These are phyloP conservation scores for Xylaria cubensis DNA, from an alignment of 495 filamentous ascomycete genomes.

Conservation along the genomic window DNA sequence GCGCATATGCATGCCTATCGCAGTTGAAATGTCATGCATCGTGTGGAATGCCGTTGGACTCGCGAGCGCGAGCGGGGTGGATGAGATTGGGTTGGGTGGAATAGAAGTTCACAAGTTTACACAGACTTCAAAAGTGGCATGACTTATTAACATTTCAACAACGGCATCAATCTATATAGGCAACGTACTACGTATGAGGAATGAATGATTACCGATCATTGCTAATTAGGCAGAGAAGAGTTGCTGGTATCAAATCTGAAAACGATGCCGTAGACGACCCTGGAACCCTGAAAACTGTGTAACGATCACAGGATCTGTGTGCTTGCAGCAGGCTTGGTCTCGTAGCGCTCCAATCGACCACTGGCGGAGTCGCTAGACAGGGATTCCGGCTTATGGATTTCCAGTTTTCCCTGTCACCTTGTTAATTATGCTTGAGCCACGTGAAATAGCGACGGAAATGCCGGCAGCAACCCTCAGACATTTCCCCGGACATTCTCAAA, in stretches of 20 bases:
- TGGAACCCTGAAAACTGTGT: constrained; percentile 2
- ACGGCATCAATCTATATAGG: not conserved
- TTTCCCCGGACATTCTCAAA: constrained; percentile 7
- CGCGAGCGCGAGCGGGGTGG: not conserved
- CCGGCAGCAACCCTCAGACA: constrained; percentile 7
- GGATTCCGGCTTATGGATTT: constrained; percentile 15
- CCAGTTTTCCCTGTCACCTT: constrained; percentile 3
- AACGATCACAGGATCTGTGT: constrained; percentile 12
- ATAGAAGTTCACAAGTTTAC: too few relatives aligned
- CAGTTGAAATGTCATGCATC: constrained; percentile 23
- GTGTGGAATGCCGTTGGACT: constrained; percentile 9
- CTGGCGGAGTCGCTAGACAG: constrained; percentile 4
- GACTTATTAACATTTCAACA: not conserved
- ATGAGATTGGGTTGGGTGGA: not conserved
- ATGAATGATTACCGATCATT: not conserved
- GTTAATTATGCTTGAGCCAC: constrained; percentile 21
- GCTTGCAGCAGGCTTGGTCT: constrained; percentile 3
- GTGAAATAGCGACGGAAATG: constrained; percentile 22
- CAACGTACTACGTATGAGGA: not conserved
- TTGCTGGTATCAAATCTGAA: constrained; percentile 12
- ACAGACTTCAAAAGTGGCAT: not conserved
- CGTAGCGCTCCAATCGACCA: not conserved
- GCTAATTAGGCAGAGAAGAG: not conserved
- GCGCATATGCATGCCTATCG: constrained; percentile 24
- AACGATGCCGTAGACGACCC: constrained; percentile 1